phyloP scores from a whole-genome alignment of 768 basidiomycete species.

The Xerocomus brunneocitrinus region DNA sequence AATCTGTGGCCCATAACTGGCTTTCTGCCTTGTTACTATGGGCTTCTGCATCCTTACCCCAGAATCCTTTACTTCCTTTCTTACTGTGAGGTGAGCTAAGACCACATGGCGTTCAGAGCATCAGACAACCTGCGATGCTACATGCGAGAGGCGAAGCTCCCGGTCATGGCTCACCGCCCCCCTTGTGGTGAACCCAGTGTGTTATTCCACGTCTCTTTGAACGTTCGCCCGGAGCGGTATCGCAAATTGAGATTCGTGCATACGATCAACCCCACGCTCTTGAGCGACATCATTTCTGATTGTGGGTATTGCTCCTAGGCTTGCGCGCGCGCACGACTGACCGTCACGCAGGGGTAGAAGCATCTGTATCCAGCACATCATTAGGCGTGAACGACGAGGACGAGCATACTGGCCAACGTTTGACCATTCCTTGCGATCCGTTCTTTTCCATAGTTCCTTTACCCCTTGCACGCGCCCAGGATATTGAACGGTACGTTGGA shows the following conservation, averaged over 20 bases:
- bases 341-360: conserved; percentile 35
- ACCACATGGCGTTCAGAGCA: conserved; percentile 29
- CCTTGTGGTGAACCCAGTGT: conserved; percentile 30
- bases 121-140: conserved; percentile 45
- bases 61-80: neutral
- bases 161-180: conserved; percentile 35
- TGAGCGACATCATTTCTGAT: conserved; percentile 32
- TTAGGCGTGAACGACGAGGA: conserved; percentile 38
- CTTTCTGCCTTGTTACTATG: too few species aligned
- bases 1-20: neutral
- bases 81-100: neutral
- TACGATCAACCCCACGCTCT: conserved; percentile 23
- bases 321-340: conserved; percentile 3
- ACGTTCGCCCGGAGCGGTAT: conserved; percentile 44
- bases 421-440: conserved; percentile 43
- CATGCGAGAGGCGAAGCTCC: conserved; percentile 44
- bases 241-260: conserved; percentile 50
- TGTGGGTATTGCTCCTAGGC: conserved; percentile 33
- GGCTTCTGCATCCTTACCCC: neutral
- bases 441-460: conserved; percentile 33
- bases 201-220: conserved; percentile 18
- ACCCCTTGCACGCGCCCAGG: conserved; percentile 35
- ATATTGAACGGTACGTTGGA: conserved; percentile 40
- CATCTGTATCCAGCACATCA: conserved; percentile 32
- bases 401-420: conserved; percentile 34